Percentiles rank a stretch among this genome's conserved stretches.
Evolutionary conservation across 2,329 filamentous ascomycete species (phyloP).

Genomic region (Sporothrix dimorphospora): DNA sequence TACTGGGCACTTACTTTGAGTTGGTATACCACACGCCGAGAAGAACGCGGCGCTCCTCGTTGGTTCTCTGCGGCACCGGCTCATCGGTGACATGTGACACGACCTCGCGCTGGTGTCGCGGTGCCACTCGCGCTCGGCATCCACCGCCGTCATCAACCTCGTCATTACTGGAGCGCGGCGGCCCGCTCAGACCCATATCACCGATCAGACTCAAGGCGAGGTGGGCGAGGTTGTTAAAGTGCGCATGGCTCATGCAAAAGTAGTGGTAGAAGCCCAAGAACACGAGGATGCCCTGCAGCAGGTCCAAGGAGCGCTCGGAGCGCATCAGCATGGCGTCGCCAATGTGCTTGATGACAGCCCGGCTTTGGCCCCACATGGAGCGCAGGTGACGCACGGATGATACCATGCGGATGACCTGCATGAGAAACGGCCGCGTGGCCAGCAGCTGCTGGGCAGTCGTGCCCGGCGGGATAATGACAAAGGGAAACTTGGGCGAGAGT

Average conservation of each 20-base stretch:
- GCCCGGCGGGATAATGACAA: slow-evolving; percentile 12
- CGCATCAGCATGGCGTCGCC: slow-evolving; percentile 15
- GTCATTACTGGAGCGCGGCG: not conserved
- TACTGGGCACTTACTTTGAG: not conserved
- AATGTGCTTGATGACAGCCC: slow-evolving; percentile 19
- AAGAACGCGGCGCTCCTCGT: slow-evolving; percentile 3
- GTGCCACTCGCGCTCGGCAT: not conserved
- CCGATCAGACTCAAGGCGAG: not conserved
- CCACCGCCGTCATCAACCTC: not conserved
- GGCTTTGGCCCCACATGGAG: slow-evolving; percentile 17
- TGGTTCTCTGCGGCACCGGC: not conserved
- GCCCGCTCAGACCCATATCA: slow-evolving; percentile 3
- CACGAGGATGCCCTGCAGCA: slow-evolving; percentile 13
- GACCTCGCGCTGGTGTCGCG: not conserved
- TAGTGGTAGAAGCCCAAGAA: slow-evolving; percentile 17
- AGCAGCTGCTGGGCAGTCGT: not conserved
- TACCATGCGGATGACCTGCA: slow-evolving; percentile 20
- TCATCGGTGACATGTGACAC: not conserved
- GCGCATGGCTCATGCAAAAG: slow-evolving; percentile 21
- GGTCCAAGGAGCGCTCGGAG: slow-evolving; percentile 13
- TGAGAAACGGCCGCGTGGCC: not conserved
- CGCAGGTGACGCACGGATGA: slow-evolving; percentile 12
- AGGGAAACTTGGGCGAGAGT: slow-evolving; percentile 7
- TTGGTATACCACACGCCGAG: slow-evolving; percentile 10
- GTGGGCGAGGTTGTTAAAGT: slow-evolving; percentile 11